Conservation (phyloP, 2,329 filamentous ascomycete genomes). For the Cladosporium austrohemisphaericum region DNA sequence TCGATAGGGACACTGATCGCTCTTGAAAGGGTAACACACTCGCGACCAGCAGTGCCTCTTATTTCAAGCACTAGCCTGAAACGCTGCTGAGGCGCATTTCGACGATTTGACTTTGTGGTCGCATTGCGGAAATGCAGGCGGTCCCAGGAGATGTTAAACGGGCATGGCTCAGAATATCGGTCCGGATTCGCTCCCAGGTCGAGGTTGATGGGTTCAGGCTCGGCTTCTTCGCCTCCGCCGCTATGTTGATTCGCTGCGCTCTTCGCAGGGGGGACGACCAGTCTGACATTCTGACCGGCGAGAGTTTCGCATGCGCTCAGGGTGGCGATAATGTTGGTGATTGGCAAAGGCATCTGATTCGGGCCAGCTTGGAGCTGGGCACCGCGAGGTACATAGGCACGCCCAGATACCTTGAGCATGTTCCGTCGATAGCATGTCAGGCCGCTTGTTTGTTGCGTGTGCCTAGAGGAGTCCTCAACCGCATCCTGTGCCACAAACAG, state of each 20-base stretch:
- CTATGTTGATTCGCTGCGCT: not conserved
- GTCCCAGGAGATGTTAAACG: not conserved
- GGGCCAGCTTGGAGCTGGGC: not conserved
- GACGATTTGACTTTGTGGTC: not conserved
- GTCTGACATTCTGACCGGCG: not conserved
- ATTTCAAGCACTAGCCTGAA: not conserved
- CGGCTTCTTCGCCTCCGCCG: not conserved
- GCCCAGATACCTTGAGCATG: not conserved
- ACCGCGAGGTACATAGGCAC: not conserved
- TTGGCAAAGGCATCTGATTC: not conserved
- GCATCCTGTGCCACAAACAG: not conserved
- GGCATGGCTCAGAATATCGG: not conserved
- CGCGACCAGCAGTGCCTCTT: not conserved
- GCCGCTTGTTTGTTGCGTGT: not conserved
- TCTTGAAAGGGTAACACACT: not conserved
- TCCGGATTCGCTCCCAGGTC: not conserved
- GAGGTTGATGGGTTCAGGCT: not conserved
- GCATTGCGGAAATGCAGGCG: not conserved
- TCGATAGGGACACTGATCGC: not conserved
- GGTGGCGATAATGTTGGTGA: not conserved
- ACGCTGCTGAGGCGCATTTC: not conserved
- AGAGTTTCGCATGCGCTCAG: not conserved
- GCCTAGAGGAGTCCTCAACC: not conserved
- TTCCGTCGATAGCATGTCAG: not conserved
- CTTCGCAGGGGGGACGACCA: not conserved